Conservation (phyloP, 208 protist genomes). For the Zelonia costaricensis region DNA sequence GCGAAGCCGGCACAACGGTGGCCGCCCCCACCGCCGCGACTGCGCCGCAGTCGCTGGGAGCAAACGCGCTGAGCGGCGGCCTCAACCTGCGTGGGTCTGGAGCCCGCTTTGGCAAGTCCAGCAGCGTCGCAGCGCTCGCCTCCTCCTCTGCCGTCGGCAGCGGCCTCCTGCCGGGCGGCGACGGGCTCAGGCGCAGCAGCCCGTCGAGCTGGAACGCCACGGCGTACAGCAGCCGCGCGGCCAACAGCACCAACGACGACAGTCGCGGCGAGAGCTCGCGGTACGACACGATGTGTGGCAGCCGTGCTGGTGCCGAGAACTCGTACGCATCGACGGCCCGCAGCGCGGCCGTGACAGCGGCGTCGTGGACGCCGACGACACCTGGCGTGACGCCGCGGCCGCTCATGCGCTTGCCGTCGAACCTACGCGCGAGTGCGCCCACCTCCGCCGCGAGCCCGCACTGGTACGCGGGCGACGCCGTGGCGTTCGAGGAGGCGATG, state of each 20-base stretch:
- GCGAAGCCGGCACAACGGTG: background rate
- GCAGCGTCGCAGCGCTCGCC: background rate
- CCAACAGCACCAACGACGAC: constrained; percentile 10
- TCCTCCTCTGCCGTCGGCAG: background rate
- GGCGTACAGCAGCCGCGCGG: background rate
- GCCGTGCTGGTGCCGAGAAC: background rate
- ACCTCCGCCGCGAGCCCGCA: background rate
- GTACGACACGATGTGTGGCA: background rate
- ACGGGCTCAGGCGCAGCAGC: background rate
- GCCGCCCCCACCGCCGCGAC: too few relatives aligned
- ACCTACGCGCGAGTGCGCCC: background rate
- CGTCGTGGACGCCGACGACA: background rate
- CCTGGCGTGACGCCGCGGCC: background rate
- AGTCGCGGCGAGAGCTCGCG: background rate
- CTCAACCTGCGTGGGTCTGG: background rate
- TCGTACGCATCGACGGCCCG: background rate
- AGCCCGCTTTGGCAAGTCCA: background rate
- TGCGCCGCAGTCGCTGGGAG: too few relatives aligned
- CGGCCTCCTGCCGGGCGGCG: background rate
- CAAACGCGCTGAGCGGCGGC: background rate
- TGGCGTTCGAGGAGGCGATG: background rate
- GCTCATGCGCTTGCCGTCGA: background rate
- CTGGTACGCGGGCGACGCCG: background rate
- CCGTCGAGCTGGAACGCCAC: background rate
- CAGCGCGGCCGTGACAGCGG: constrained; percentile 1